phyloP scores from a whole-genome alignment of 176 grass and related monocot species.

The Luzula sylvatica region DNA sequence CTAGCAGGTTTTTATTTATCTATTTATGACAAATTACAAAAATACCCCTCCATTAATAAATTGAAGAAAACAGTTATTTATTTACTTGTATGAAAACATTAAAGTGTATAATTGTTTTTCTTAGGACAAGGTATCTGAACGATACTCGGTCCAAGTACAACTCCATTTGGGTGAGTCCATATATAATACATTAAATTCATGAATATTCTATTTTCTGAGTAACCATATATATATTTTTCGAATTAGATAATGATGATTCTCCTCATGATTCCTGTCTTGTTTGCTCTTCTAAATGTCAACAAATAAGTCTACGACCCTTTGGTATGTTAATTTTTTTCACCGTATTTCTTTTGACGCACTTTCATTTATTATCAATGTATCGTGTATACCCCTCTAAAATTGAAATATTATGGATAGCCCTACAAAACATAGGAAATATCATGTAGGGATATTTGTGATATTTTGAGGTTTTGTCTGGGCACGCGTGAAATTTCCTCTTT shows the following conservation, averaged over 20 bases:
- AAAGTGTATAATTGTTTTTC: conserved; percentile 13
- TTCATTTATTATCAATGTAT: too few species aligned
- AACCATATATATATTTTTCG: neutral
- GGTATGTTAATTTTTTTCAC: neutral
- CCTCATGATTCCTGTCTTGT: conserved; percentile 47
- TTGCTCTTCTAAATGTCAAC: conserved; percentile 34
- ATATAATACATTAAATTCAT: conserved; percentile 4
- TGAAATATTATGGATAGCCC: too few species aligned
- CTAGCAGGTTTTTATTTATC: conserved; percentile 53
- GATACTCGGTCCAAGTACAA: conserved; percentile 35
- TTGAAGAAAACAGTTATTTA: neutral
- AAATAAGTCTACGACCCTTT: neutral
- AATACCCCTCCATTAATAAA: neutral
- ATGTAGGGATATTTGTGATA: too few species aligned
- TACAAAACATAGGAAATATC: too few species aligned
- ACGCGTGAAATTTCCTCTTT: too few species aligned
- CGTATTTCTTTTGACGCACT: neutral
- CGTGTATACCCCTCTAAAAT: too few species aligned
- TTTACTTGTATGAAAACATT: neutral
- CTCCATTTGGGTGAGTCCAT: conserved; percentile 45
- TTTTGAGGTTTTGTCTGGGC: too few species aligned
- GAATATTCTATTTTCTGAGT: neutral
- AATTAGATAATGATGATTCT: conserved; percentile 46
- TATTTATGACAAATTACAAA: neutral
- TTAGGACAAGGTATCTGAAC: conserved; percentile 41